Evolutionary conservation across 2,329 filamentous ascomycete genomes (phyloP), one percentile per base, ranked within the genome.

Genomic region (Sordariomycetes sp.): DNA sequence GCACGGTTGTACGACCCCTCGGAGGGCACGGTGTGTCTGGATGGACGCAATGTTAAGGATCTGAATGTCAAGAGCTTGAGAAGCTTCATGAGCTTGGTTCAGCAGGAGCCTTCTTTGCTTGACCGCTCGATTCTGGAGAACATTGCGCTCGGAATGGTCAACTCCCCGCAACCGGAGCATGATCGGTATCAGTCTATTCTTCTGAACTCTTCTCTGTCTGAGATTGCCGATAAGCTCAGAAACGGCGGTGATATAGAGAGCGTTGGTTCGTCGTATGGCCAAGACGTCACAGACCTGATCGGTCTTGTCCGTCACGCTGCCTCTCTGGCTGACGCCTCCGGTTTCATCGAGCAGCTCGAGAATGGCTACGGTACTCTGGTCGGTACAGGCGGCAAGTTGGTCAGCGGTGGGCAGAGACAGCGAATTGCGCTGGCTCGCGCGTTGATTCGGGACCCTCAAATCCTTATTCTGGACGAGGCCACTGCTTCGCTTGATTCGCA

Each of bases 361-460:
- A 54, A 68, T 26, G 74, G 75, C 0, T 68, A 72, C 12, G 64
- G 60, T 23, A 72, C 70, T 1, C 48, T 62, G 4, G 68, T 76
- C 3, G 75, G 75, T 3, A 59, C 63, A 6, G 62, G 60, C 9
- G 73, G 73, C 18, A 66, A 63, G 23, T 59, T 74, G 6, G 58
- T 79, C 21, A 74, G 68, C 31, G 74, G 75, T 35, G 75, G 75
- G 1, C 75, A 80, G 46, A 66, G 71, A 33, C 75, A 80, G 45
- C 61, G 75, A 5, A 60, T 80, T 34, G 72, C 72, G 7, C 59
- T 79, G 6, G 74, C 75, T 2, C 59, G 74, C 18, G 70, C 70
- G 14, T 53, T 80, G 11, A 65, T 79, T 20, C 60, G 67, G 4
- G 62, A 78, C 30, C 74, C 74, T 3, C 60, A 60, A 32, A 68